These are phyloP conservation scores for Dendrocalamus latiflorus DNA, from an alignment of 202 grass and related monocot species.

Conservation along the genomic window DNA sequence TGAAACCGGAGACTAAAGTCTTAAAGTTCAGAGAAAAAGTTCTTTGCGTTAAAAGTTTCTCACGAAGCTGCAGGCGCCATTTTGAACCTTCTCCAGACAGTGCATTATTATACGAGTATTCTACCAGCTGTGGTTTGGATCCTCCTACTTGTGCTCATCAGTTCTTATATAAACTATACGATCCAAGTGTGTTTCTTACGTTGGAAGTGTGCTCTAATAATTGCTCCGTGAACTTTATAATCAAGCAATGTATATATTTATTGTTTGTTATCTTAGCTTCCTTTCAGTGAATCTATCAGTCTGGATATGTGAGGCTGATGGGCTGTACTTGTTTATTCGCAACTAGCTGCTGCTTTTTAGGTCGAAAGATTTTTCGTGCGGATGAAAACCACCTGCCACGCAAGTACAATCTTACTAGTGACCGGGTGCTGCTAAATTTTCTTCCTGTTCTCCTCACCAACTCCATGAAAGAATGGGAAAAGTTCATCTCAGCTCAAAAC, in stretches of 20 bases:
- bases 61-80: neutral
- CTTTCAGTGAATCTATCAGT: constrained; percentile 6
- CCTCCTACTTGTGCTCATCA: neutral
- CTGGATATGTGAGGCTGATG: constrained; percentile 1
- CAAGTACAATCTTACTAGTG: constrained; percentile 19
- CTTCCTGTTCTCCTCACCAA: neutral
- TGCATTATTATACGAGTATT: no score
- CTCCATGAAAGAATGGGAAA: no score
- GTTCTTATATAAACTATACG: neutral
- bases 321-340: constrained; percentile 11
- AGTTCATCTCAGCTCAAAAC: no score
- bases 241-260: neutral
- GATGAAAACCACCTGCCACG: constrained; percentile 35
- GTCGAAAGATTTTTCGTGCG: constrained; percentile 24
- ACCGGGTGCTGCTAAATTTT: neutral
- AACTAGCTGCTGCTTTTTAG: constrained; percentile 34
- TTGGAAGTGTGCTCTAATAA: constrained; percentile 1
- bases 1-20: no score
- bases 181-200: constrained; percentile 11
- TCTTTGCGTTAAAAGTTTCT: constrained; percentile 5
- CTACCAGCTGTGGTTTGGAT: neutral
- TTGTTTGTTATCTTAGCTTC: neutral
- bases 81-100: neutral
- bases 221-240: neutral
- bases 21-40: no score